Base-by-base conservation (phyloP, 2,329 filamentous ascomycete species). In the Verticillium alfalfae region DNA sequence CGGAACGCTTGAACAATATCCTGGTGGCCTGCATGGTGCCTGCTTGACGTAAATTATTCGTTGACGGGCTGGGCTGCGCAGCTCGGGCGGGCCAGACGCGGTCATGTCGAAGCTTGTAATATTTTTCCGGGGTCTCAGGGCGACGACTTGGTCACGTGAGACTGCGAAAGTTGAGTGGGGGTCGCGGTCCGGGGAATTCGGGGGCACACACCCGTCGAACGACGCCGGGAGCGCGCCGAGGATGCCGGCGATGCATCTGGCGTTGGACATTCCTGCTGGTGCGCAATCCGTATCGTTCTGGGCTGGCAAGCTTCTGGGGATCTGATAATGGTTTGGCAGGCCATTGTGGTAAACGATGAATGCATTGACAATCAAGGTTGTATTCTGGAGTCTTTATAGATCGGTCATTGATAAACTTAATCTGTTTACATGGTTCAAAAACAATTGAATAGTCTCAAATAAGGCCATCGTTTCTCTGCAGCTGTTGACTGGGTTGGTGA, bases 1-100 rank as follows among this genome's bases (percentile, higher is more conserved):
- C 88, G 58, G 92, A 95, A 69, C 92, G 88, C 78, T 87, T 88
- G 41, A 90, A 73, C 18, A 91, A 82, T 70, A 80, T 81, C 71
- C 86, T 81, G 68, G 90, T 91, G 65, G 88, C 83, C 73, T 88
- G 83, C 90, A 93, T 93, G 70, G 68, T 78, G 60, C 45, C 45
- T 52, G 45, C n/a, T 52, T n/a, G n/a, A 10, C 45, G 45, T 52
- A n/a, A 18, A 22, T 22, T 10, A 64, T 41, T 60, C 2, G 54
- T 61, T 64, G 34, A 59, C 22, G 37, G 26, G 16, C 58, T 54
- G 41, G 37, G 31, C 34, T 34, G 52, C 16, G 39, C 26, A 16
- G 52, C 15, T 37, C 58, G 58, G 26, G 45, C 31, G 45, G 18
- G n/a, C 22, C 22, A 26, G 38, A 58, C 38, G n/a, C 38, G 26